A percentile compares a stretch with the other conserved stretches of the same genome.
Conservation (phyloP, 2,329 filamentous ascomycete genomes). For the Ceratocystis smalleyi region DNA sequence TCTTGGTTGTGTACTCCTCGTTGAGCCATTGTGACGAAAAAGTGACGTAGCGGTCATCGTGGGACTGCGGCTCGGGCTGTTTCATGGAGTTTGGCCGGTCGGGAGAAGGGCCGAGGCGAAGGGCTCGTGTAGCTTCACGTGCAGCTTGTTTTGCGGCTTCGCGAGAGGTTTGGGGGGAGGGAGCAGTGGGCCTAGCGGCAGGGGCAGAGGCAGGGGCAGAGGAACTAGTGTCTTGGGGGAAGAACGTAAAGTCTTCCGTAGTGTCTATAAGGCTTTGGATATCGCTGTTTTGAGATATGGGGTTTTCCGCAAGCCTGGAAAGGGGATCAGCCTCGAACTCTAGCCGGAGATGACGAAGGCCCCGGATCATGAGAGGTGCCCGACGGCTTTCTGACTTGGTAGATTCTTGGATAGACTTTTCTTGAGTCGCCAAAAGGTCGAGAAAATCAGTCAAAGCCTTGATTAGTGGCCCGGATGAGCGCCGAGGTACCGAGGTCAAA, state of each 20-base stretch:
- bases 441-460: conserved; percentile 35
- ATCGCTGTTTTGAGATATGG: conserved; percentile 25
- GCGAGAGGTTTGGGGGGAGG: neutral
- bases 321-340: conserved; percentile 37
- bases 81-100: neutral
- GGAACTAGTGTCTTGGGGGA: conserved; percentile 22
- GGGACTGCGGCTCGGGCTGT: conserved; percentile 4
- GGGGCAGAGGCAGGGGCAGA: conserved; percentile 9
- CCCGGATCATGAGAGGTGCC: conserved; percentile 31
- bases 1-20: conserved; percentile 22
- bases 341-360: conserved; percentile 38
- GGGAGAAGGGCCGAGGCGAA: conserved; percentile 15
- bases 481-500: conserved; percentile 38
- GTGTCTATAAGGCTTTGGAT: conserved; percentile 30
- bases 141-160: conserved; percentile 15
- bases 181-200: conserved; percentile 6
- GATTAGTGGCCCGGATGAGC: conserved; percentile 36
- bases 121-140: conserved; percentile 8
- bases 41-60: conserved; percentile 13
- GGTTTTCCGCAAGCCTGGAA: conserved; percentile 20
- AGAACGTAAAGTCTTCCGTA: conserved; percentile 33
- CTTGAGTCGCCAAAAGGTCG: conserved; percentile 32
- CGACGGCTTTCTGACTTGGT: conserved; percentile 21
- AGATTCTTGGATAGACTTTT: conserved; percentile 29
- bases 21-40: conserved; percentile 20